phyloP scores from a whole-genome alignment of 2,329 filamentous ascomycete species.

The Calycina herbarum region DNA sequence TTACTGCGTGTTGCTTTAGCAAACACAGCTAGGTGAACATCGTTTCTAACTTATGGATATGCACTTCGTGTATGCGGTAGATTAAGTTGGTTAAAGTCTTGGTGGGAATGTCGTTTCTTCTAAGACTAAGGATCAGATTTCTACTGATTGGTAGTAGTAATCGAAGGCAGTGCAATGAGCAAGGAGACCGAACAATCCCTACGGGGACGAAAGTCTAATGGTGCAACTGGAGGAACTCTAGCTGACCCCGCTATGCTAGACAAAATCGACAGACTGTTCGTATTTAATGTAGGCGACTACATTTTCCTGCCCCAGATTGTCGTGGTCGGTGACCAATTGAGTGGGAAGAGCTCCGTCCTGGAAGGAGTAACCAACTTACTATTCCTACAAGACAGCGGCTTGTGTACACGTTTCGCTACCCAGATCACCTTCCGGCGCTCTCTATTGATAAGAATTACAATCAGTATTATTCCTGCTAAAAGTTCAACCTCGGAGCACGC shows the following conservation, averaged over 20 bases:
- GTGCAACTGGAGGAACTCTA: background rate
- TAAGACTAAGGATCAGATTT: background rate
- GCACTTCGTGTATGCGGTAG: background rate
- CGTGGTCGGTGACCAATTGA: constrained; percentile 44
- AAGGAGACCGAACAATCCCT: background rate
- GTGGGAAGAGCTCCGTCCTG: constrained; percentile 39
- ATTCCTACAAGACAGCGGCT: no score
- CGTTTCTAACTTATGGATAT: background rate
- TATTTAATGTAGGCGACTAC: constrained; percentile 20
- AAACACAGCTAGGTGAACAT: background rate
- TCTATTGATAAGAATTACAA: no score
- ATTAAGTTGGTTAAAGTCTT: background rate
- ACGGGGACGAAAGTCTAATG: background rate
- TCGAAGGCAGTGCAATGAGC: no score
- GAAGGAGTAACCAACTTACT: constrained; percentile 1
- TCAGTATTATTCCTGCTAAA: no score
- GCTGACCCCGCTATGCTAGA: constrained; percentile 15
- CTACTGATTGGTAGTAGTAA: no score
- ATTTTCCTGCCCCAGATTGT: constrained; percentile 38
- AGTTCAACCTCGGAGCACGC: no score
- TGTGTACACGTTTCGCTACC: no score
- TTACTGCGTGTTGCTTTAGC: background rate
- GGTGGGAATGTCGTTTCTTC: background rate
- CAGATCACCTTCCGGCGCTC: no score
- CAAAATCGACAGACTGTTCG: constrained; percentile 25